Evolutionary conservation across 208 protist genomes (phyloP), one percentile per base, ranked within the genome.

Genomic region (Trypanosoma scelopori): DNA sequence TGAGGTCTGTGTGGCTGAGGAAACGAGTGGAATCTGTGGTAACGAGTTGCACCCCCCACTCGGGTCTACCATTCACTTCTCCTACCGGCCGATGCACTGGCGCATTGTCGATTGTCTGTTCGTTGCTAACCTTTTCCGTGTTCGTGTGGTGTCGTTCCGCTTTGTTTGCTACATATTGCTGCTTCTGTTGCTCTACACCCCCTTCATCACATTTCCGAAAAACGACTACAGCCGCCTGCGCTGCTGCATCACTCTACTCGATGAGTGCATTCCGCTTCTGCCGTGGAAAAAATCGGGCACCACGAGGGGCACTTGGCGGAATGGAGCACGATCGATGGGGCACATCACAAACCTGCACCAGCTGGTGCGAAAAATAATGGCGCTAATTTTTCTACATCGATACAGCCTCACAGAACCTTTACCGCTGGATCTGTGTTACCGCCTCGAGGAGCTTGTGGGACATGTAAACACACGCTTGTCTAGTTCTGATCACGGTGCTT

Each of bases 21-120:
- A 12, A 28, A 22, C 12, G 20, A 22, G n/a, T 37, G 41, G 18
- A 23, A n/a, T 18, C 15, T 13, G 6, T 16, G 27, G 18, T 13
- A 27, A 37, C 13, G 20, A 11, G 27, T 16, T 27, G 12, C 18
- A 58, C 27, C 15, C 5, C 7, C 4, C 20, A 1, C 42, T 52
- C 11, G 39, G 1, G 7, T 20, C 39, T 43, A 11, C 0, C 0
- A 0, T 32, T 23, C 25, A 43, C 25, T 1, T 32, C 1, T 1
- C n/a, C 4, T 64, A 68, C 28, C 57, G 69, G 11, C 46, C 59
- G 12, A 16, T 61, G 60, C 57, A 68, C 20, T 69, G 53, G 69
- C 69, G 69, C 47, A 23, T 67, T 20, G 45, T 64, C 27, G 69
- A 74, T 43, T 69, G 60, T 50, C 13, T 66, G n/a, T 74, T 68